These are phyloP conservation scores for Stagonosporopsis chrysanthemi DNA, from an alignment of 2,329 filamentous ascomycete genomes.

Conservation along the genomic window DNA sequence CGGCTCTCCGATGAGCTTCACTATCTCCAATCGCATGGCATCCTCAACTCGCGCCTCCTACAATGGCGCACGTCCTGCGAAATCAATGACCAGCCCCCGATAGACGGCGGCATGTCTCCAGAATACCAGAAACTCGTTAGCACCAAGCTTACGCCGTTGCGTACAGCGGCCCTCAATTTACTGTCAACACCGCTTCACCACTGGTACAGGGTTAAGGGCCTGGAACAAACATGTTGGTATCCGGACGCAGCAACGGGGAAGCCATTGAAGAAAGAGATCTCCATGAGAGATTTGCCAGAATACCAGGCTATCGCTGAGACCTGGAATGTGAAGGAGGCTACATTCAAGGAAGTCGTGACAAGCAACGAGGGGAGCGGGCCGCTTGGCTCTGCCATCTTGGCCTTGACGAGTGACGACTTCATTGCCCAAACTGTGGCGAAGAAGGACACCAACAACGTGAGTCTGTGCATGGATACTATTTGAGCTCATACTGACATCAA, in stretches of 20 bases:
- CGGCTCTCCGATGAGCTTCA: slow-evolving; percentile 89
- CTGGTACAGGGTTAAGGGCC: slow-evolving; percentile 80
- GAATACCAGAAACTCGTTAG: slow-evolving; percentile 84
- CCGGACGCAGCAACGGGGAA: slow-evolving; percentile 35
- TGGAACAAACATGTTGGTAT: slow-evolving; percentile 85
- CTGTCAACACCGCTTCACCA: slow-evolving; percentile 81
- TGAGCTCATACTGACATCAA: slow-evolving; percentile 10
- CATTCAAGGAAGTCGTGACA: slow-evolving; percentile 55
- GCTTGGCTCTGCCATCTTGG: slow-evolving; percentile 62
- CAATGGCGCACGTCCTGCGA: slow-evolving; percentile 84
- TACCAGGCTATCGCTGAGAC: slow-evolving; percentile 62
- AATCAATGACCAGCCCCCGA: slow-evolving; percentile 79
- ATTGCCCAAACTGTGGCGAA: slow-evolving; percentile 71
- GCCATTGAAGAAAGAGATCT: slow-evolving; percentile 66
- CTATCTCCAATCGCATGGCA: slow-evolving; percentile 83
- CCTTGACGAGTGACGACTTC: slow-evolving; percentile 74
- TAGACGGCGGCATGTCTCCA: slow-evolving; percentile 80
- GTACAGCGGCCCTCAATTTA: slow-evolving; percentile 78
- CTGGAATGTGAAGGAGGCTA: slow-evolving; percentile 76
- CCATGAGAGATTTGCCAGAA: slow-evolving; percentile 61
- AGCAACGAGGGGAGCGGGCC: slow-evolving; percentile 35
- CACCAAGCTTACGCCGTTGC: slow-evolving; percentile 74
- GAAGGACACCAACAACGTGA: slow-evolving; percentile 54
- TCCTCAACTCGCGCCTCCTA: slow-evolving; percentile 80
- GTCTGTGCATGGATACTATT: slow-evolving; percentile 6